Conservation (phyloP, 345 rosid genomes). For the Gynandropsis gynandra region DNA sequence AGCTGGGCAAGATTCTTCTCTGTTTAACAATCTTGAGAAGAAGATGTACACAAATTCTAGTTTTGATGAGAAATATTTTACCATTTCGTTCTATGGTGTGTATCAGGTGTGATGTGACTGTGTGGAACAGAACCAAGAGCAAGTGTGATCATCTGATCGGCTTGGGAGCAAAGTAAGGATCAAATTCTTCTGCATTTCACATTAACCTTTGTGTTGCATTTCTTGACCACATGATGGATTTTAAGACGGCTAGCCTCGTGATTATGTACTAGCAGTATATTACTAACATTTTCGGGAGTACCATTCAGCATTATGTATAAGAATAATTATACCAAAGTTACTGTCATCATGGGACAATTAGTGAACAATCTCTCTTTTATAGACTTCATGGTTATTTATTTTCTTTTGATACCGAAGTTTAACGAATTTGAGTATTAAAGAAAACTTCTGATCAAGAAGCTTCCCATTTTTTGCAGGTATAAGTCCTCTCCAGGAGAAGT, state of each 20-base stretch:
- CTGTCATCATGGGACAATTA: no score
- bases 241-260: no score
- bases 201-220: no score
- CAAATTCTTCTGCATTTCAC: conserved; percentile 10
- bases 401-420: no score
- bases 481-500: conserved; percentile 82
- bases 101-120: conserved; percentile 71
- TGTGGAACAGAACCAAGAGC: conserved; percentile 91
- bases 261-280: no score
- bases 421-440: background rate
- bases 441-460: conserved; percentile 2
- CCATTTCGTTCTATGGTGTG: background rate
- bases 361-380: no score
- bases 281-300: no score
- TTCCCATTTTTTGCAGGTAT: conserved; percentile 38
- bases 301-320: no score
- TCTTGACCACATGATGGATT: no score
- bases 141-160: conserved; percentile 81
- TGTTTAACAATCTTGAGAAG: background rate
- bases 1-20: conserved; percentile 54
- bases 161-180: conserved; percentile 79
- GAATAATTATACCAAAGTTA: no score
- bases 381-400: no score
- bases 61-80: background rate
- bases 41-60: background rate